phyloP scores from a whole-genome alignment of 805 yeast genomes.

The Metschnikowia cerradonensis region DNA sequence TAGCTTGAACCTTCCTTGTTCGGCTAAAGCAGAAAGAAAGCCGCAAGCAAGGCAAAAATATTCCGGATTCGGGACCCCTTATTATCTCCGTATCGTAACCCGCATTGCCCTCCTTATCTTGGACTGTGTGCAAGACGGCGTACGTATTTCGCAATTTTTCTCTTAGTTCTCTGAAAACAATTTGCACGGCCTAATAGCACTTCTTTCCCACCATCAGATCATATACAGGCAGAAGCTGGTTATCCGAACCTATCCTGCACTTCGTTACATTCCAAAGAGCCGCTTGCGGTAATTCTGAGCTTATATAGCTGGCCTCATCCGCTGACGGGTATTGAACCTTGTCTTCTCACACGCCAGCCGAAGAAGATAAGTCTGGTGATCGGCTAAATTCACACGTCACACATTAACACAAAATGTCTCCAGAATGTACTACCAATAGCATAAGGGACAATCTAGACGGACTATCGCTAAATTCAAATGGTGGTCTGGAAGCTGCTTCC shows the following conservation, averaged over 20 bases:
- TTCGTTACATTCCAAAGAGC: not conserved
- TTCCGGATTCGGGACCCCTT: not conserved
- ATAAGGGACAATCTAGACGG: constrained; percentile 18
- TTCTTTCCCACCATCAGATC: not conserved
- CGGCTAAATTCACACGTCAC: not conserved
- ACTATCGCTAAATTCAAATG: constrained; percentile 11
- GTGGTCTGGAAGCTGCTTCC: constrained; percentile 2
- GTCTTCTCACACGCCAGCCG: not conserved
- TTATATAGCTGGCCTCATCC: not conserved
- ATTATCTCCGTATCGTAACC: not conserved
- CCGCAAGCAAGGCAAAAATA: too few species aligned
- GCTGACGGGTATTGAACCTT: not conserved
- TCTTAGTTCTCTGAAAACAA: constrained; percentile 3
- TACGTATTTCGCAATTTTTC: constrained; percentile 4
- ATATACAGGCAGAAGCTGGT: not conserved
- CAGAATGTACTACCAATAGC: constrained; percentile 13
- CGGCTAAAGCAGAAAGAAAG: too few species aligned
- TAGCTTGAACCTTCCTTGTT: not conserved
- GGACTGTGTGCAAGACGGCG: not conserved
- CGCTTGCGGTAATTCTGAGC: not conserved
- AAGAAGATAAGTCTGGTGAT: not conserved
- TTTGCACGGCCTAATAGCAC: not conserved
- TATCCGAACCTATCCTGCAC: not conserved
- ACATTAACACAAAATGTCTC: constrained; percentile 9
- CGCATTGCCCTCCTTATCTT: constrained; percentile 2